These are phyloP conservation scores for Amaranthus tricolor DNA, from an alignment of 179 eudicot species.

Conservation along the genomic window DNA sequence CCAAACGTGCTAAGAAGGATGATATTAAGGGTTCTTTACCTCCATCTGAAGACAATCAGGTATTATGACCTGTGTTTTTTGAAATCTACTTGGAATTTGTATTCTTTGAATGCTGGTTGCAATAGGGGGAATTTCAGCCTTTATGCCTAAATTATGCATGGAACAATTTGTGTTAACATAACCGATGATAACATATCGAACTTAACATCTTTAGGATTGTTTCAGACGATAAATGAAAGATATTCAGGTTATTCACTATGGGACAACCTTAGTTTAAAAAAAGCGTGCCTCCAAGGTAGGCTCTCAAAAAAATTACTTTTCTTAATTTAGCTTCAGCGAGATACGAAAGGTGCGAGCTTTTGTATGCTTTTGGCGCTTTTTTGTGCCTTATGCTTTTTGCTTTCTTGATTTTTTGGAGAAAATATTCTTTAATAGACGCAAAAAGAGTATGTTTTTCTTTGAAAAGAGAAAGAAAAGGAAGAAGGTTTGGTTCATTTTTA, in stretches of 20 bases:
- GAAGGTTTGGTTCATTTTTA: too few relatives aligned
- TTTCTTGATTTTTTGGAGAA: too few relatives aligned
- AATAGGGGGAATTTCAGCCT: neutral
- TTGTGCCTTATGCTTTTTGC: too few relatives aligned
- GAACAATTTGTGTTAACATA: neutral
- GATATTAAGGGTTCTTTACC: slow-evolving; percentile 58
- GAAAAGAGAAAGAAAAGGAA: too few relatives aligned
- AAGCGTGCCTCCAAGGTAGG: too few relatives aligned
- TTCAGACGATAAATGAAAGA: neutral
- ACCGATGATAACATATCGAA: neutral
- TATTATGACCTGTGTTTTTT: slow-evolving; percentile 16
- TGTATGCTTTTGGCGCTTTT: too few relatives aligned
- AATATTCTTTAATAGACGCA: too few relatives aligned
- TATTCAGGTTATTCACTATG: neutral
- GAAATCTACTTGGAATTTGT: neutral
- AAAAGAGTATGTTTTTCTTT: too few relatives aligned
- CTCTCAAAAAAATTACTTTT: too few relatives aligned
- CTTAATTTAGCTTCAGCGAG: too few relatives aligned
- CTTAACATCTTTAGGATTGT: neutral
- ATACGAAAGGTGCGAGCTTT: too few relatives aligned
- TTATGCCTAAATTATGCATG: neutral
- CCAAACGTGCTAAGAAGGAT: slow-evolving; percentile 93
- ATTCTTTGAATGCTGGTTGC: neutral
- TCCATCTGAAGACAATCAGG: slow-evolving; percentile 81
- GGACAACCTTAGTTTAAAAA: too few relatives aligned